Evolutionary conservation across 345 rosid genomes (phyloP).

Genomic region (Eucalyptus melliodora): DNA sequence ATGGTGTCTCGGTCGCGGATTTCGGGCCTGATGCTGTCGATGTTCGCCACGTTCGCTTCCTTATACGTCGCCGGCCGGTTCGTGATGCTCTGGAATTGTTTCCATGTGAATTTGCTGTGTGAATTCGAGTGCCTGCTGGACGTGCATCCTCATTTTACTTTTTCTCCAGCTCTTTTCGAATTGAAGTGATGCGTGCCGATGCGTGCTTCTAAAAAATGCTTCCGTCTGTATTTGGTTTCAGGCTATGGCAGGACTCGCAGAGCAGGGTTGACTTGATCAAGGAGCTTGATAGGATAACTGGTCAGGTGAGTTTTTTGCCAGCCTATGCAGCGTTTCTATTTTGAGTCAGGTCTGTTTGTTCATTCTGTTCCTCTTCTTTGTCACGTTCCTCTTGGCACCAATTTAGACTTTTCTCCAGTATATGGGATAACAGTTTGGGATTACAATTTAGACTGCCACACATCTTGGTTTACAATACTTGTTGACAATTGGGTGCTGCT

Average conservation of each 20-base stretch:
- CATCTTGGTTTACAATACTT: neutral
- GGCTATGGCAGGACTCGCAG: slow-evolving; percentile 90
- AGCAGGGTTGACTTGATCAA: slow-evolving; percentile 57
- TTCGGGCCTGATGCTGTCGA: slow-evolving; percentile 48
- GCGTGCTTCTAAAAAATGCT: neutral
- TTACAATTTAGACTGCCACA: neutral
- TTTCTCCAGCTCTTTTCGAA: neutral
- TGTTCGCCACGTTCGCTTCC: slow-evolving; percentile 63
- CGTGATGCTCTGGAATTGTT: neutral
- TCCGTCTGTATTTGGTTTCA: neutral
- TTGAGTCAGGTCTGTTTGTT: neutral
- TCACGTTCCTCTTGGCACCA: neutral
- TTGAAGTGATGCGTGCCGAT: neutral
- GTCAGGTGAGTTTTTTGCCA: slow-evolving; percentile 34
- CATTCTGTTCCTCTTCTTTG: neutral
- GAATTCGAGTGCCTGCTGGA: neutral
- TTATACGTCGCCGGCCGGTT: slow-evolving; percentile 79
- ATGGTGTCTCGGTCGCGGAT: slow-evolving; percentile 27
- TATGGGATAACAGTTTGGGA: neutral
- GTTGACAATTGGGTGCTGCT: neutral
- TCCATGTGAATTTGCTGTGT: neutral
- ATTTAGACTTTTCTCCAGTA: neutral
- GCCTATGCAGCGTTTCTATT: neutral
- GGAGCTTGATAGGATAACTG: slow-evolving; percentile 66
- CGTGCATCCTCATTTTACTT: neutral